These are phyloP conservation scores for Sporisorium sorghi DNA, from an alignment of 1,284 basidiomycete genomes.

Conservation along the genomic window DNA sequence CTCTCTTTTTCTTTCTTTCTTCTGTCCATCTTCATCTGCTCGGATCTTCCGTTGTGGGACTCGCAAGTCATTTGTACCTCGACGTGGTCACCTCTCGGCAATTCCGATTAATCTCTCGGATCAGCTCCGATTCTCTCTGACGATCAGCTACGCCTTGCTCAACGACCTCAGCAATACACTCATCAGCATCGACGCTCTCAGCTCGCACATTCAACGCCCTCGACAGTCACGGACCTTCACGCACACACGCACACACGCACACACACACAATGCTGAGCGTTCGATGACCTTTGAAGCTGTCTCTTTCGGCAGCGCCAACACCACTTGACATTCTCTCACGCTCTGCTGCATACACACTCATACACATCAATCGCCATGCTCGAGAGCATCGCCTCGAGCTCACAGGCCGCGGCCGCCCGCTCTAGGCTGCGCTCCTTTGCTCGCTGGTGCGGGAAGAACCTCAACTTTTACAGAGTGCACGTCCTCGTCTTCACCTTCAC, in stretches of 20 bases:
- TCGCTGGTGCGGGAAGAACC: conserved; percentile 46
- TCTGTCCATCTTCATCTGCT: background rate
- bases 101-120: background rate
- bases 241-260: too few relatives aligned
- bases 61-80: background rate
- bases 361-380: conserved; percentile 8
- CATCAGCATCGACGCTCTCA: background rate
- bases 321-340: background rate
- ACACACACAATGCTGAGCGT: conserved; percentile 6
- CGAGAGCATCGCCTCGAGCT: conserved; percentile 6
- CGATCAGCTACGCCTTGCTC: background rate
- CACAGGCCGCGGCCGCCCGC: conserved; percentile 15
- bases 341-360: background rate
- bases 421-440: conserved; percentile 13
- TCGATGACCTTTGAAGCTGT: conserved; percentile 5
- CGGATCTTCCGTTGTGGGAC: background rate
- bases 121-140: conserved; percentile 1
- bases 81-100: background rate
- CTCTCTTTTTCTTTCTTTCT: background rate
- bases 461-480: conserved; percentile 70
- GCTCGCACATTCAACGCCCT: conserved; percentile 4
- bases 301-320: conserved; percentile 4
- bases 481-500: conserved; percentile 78
- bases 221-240: too few relatives aligned
- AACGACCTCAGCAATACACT: background rate